Percentiles rank a stretch among this genome's conserved stretches.
Conservation (phyloP, 2,329 filamentous ascomycete species). For the Bipolaris zeicola region DNA sequence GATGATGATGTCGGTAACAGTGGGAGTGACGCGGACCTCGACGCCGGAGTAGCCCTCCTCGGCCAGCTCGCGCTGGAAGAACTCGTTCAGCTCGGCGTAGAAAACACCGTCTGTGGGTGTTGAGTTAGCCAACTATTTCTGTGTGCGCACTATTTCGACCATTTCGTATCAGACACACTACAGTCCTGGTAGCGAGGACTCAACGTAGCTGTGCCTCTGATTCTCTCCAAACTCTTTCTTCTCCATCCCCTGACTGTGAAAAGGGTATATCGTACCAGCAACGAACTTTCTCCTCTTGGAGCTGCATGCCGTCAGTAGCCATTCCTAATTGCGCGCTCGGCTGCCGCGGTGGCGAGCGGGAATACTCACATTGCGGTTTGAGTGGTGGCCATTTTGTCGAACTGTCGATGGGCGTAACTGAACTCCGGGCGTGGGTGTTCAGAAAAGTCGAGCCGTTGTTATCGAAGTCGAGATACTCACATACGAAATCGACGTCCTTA, state of each 20-base stretch:
- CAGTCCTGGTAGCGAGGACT: neutral
- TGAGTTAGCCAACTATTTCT: constrained; percentile 31
- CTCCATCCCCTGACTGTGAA: constrained; percentile 13
- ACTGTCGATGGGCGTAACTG: constrained; percentile 42
- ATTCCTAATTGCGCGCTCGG: constrained; percentile 7
- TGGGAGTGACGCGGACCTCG: constrained; percentile 99
- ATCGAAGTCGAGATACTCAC: constrained; percentile 33
- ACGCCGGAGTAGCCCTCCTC: constrained; percentile 99
- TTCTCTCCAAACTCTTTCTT: neutral
- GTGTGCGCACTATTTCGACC: constrained; percentile 22
- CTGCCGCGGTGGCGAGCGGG: constrained; percentile 4
- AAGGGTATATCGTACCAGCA: constrained; percentile 50
- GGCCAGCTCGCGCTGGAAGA: constrained; percentile 99
- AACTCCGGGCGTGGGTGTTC: constrained; percentile 44
- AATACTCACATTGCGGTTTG: constrained; percentile 50
- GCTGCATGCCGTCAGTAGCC: constrained; percentile 56
- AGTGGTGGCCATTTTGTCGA: constrained; percentile 50
- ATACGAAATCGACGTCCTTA: constrained; percentile 16
- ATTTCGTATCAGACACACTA: constrained; percentile 2
- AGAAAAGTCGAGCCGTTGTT: constrained; percentile 40
- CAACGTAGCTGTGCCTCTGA: neutral
- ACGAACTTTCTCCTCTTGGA: constrained; percentile 82
- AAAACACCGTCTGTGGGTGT: constrained; percentile 82
- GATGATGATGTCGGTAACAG: constrained; percentile 99
- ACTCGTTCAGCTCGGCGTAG: constrained; percentile 99